Percentiles rank a stretch among this genome's conserved stretches.
Conservation (phyloP, 148 eudicot species). For the Camellia japonica region DNA sequence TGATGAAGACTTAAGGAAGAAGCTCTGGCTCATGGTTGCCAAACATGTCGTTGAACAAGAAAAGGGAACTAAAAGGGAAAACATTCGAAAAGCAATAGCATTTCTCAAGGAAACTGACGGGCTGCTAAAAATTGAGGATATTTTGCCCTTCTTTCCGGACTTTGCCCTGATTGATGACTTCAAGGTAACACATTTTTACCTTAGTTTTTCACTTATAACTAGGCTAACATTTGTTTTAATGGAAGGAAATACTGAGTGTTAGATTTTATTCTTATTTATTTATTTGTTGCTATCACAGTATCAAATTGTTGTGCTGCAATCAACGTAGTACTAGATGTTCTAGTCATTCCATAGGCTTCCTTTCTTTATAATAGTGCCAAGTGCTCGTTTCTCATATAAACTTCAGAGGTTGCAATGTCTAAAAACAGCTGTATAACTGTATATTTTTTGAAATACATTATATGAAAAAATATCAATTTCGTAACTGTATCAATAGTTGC, state of each 20-base stretch:
- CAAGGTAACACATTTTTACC: slow-evolving; percentile 47
- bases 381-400: not conserved
- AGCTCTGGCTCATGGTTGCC: too few species aligned
- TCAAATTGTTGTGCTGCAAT: not conserved
- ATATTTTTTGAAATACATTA: too few species aligned
- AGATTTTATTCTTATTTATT: not conserved
- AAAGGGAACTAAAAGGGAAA: slow-evolving; percentile 90
- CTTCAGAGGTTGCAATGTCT: not conserved
- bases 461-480: not conserved
- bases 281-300: not conserved
- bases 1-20: too few species aligned
- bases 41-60: too few species aligned
- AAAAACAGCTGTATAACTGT: too few species aligned
- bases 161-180: slow-evolving; percentile 96
- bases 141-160: slow-evolving; percentile 96
- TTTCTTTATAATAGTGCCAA: not conserved
- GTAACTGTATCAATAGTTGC: not conserved
- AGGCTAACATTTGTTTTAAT: not conserved
- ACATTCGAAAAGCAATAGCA: slow-evolving; percentile 95
- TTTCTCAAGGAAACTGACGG: slow-evolving; percentile 98
- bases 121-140: slow-evolving; percentile 91
- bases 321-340: not conserved
- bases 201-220: not conserved
- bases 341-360: not conserved
- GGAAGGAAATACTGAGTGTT: not conserved